Base-by-base conservation (phyloP, 73 alveolate species). In the Paramecium caudatum region DNA sequence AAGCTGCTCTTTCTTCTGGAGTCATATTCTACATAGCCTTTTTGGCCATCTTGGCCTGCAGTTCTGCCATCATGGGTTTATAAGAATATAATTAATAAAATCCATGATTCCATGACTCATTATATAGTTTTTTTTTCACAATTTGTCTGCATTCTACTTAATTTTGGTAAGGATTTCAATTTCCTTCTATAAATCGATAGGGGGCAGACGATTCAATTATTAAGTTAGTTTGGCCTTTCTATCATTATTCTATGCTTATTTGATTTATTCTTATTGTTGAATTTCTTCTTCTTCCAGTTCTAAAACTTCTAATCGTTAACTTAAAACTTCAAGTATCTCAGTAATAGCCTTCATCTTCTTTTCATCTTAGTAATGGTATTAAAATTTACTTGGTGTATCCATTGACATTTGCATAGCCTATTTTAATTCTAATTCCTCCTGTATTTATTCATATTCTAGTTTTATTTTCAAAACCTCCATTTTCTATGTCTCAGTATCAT, bases 51-150 rank as follows among this genome's bases (percentile, higher is more conserved):
- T 12, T 74, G 19, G 69, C 69, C 43, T 74, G 15, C 39, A 74
- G 32, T 74, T 74, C 70, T 74, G 88, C 88, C 69, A 74, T 19
- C 88, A 74, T 74, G 69, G 34, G 13, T 74, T 74, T 41, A 74
- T 41, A 74, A 74, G 17, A 10, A 68, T 34, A 68, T 15, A 34
- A 68, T 68, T 32, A 32, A 12, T n/a, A 68, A 34, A 32, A 32
- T 34, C 33, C 30, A 68, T 13, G 21, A 13, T 3, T n/a, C 15
- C 9, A 3, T 33, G 30, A 55, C 8, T 55, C 80, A 5, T 55
- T 4, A 23, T 55, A 8, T 0, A 5, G 80, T 50, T 23, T 19
- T 34, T 25, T 50, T 16, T 0, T 50, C 41, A 50, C 9, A 50
- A 25, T 50, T 21, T 50, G 8, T 32, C 33, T 7, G n/a, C 21